Evolutionary conservation across 2,329 filamentous ascomycete species (phyloP).

Genomic region (Colletotrichum orbiculare): DNA sequence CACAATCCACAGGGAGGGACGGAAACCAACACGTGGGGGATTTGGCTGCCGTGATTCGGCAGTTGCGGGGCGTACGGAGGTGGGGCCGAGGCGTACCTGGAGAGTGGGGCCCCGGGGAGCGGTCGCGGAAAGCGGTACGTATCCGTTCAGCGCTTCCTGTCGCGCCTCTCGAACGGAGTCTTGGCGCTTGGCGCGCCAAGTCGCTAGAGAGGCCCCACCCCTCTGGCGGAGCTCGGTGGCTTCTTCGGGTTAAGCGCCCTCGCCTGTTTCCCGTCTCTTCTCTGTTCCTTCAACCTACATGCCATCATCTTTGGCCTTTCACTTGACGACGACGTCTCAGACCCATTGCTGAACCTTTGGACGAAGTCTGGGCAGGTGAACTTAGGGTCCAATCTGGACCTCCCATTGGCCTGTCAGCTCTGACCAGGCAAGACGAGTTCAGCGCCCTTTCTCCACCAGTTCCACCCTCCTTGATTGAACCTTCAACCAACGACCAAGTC

Average conservation of each 20-base stretch:
- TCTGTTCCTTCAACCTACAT: neutral
- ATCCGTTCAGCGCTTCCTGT: too few species aligned
- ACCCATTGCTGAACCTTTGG: neutral
- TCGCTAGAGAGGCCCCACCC: conserved; percentile 1
- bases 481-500: neutral
- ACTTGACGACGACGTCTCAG: too few species aligned
- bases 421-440: neutral
- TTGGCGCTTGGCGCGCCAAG: conserved; percentile 27
- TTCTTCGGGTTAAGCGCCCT: conserved; percentile 5
- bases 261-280: neutral
- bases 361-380: neutral
- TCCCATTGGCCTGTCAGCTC: neutral
- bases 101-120: neutral
- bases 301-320: neutral
- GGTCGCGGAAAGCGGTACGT: too few species aligned
- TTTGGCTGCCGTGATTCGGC: conserved; percentile 26
- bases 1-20: conserved; percentile 25
- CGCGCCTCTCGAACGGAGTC: too few species aligned
- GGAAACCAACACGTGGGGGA: conserved; percentile 32
- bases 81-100: conserved; percentile 19
- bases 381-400: neutral
- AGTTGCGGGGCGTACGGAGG: conserved; percentile 10
- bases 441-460: neutral
- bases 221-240: conserved; percentile 14
- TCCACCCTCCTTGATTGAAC: neutral